Percentiles rank a stretch among this genome's conserved stretches.
Evolutionary conservation across 306 rosid genomes (phyloP).

Genomic region (Aeschynomene evenia): DNA sequence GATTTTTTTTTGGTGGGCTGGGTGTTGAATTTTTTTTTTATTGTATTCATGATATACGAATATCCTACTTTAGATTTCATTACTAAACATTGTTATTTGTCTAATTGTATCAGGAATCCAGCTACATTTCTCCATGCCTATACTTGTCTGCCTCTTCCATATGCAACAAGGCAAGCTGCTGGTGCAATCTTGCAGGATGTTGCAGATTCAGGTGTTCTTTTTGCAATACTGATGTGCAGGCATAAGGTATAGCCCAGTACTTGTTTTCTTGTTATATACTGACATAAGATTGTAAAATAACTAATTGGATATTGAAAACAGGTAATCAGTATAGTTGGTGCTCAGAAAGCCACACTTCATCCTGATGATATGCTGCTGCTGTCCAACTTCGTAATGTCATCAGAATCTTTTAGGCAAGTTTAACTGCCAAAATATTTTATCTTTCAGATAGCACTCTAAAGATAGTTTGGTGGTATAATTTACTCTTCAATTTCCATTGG

Average conservation of each 20-base stretch:
- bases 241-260: slow-evolving; percentile 62
- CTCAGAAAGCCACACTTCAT: slow-evolving; percentile 95
- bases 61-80: background rate
- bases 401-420: slow-evolving; percentile 93
- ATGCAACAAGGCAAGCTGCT: slow-evolving; percentile 93
- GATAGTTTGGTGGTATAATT: slow-evolving; percentile 10
- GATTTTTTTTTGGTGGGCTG: background rate
- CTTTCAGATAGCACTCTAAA: slow-evolving; percentile 11
- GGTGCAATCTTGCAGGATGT: slow-evolving; percentile 89
- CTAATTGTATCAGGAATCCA: slow-evolving; percentile 71
- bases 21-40: slow-evolving; percentile 10
- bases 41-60: background rate
- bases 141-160: slow-evolving; percentile 91
- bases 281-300: slow-evolving; percentile 30
- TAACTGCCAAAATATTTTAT: slow-evolving; percentile 23
- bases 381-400: slow-evolving; percentile 80
- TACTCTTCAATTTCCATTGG: background rate
- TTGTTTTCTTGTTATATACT: background rate
- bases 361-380: slow-evolving; percentile 90
- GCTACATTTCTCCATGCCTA: slow-evolving; percentile 97
- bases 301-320: slow-evolving; percentile 49
- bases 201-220: slow-evolving; percentile 90
- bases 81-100: slow-evolving; percentile 25
- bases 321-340: slow-evolving; percentile 93
- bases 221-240: slow-evolving; percentile 92